Evolutionary conservation across 2,329 filamentous ascomycete genomes (phyloP), one percentile per base, ranked within the genome.

Genomic region (Cladophialophora chaetospira): DNA sequence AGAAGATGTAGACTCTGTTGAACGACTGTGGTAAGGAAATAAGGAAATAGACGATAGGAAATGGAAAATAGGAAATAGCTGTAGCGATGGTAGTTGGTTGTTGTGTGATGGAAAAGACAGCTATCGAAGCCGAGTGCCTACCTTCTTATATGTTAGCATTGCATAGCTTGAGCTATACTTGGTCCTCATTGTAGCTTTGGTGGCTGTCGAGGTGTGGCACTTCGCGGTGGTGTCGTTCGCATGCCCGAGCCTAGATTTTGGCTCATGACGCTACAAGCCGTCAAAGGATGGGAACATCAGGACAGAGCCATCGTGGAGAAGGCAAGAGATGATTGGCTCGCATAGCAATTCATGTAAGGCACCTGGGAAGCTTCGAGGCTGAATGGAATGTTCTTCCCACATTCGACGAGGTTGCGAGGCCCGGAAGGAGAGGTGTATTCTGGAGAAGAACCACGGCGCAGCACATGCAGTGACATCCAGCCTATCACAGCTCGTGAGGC

Each of bases 81-180:
- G 53, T 26, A 29, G 29, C 29, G 47, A 40, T 50, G 25, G 25
- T 47, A 35, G 31, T 52, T 35, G 47, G 10, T 44, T 33, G 45
- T 47, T 44, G 19, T 46, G 44, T 55, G 52, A 55, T 51, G 46
- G 35, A 52, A 13, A 52, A 36, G 21, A 36, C 38, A 29, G 19
- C 21, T 43, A 21, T 25, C 6, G 19, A 29, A 6, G 21, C 5
- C 19, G 26, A 38, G 25, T 11, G 42, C 57, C 40, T 48, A 56
- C 47, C 57, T 56, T 38, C 53, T 60, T 60, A 60, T 60, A 60
- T 43, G 53, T 9, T 40, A 52, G 10, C 9, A 19, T n/a, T 17
- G n/a, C 29, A 19, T n/a, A 23, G 8, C n/a, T 42, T 9, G 13
- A 36, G 25, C 23, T 23, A 15, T 33, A n/a, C 5, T 40, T 26